Base-by-base conservation (phyloP, 208 protist species). In the Plasmodiophora brassicae region DNA sequence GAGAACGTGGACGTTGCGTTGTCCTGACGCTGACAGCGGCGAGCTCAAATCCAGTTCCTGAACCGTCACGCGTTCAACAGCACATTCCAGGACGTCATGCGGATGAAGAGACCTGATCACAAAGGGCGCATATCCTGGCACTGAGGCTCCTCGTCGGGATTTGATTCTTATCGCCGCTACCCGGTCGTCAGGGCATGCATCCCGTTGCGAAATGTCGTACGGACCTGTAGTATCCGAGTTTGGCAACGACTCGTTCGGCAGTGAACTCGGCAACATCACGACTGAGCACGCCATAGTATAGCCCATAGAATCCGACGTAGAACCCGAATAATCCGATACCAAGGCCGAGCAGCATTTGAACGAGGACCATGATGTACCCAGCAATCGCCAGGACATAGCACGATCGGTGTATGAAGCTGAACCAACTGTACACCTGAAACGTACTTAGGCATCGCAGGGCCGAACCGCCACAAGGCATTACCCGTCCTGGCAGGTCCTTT, bases 271-370 rank as follows among this genome's bases (percentile, higher is more conserved):
- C 92, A 83, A 91, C 91, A 86, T 94, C 93, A 50, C 92, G 87
- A 44, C 84, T 87, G 0, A 94, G 57, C 46, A 93, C 85, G 54
- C 93, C 93, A 87, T 87, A 93, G 38, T 94, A 94, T 10, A 94
- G 72, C 0, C 90, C 91, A 65, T 93, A 92, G 84, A 91, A 91
- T 8, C 91, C 36, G 1, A 93, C 0, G 14, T 88, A 39, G 43
- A 43, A 35, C 38, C 87, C 87, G 78, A 84, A 22, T 45, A 54
- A 41, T 0, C 32, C 38, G 8, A 43, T 71, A 50, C 85, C 1
- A 71, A 57, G 28, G 71, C 38, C 0, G 45, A 41, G 25, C 20
- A 45, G 32, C 1, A 60, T 88, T 0, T 72, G 20, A 22, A 44
- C 0, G 39, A 90, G 1, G 41, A 71, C 25, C 25, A 90, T 0